Evolutionary conservation across 495 filamentous ascomycete species (phyloP), one percentile per base, ranked within the genome.

Genomic region (Talaromyces liani): DNA sequence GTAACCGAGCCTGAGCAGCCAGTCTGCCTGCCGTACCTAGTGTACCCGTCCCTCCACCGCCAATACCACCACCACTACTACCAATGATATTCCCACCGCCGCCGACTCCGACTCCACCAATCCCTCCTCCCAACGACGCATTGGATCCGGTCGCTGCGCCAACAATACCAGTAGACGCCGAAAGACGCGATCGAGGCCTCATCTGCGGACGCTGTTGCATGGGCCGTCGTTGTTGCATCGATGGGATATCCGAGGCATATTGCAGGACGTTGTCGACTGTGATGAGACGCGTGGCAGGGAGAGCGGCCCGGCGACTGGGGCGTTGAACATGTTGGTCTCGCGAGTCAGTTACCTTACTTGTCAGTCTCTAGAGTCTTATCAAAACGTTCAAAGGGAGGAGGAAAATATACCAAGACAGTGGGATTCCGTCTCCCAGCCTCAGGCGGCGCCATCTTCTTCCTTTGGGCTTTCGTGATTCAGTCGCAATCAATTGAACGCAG

Each of bases 231-330:
- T 92, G 91, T 74, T 98, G 93, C 73, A 91, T 92, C 0, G 94
- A 98, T 20, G 94, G 95, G 5, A 99, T 91, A 67, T 99, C 93
- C 36, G 91, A 95, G 63, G 92, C 86, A 76, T 95, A 90, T 74
- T 95, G 92, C 3, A 99, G 87, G 64, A 98, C 88, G 69, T 92
- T 97, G 74, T 99, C 94, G 70, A 99, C 95, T 12, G 91, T 95
- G 67, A 98, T 91, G 72, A 94, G 87, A 55, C 92, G 91, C 64
- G 88, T 92, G 63, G 53, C 77, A 72, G 60, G 77, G 16, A 47
- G 56, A 47, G 20, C 68, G 51, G 73, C 78, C 55, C 72, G 73
- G 47, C 70, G 75, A 31, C 70, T 75, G 63, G 69, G 74, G 55
- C 71, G 75, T 41, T 69, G 73, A 6, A 69, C 69, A 63, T 77